Evolutionary conservation across 2,329 filamentous ascomycete genomes (phyloP), one percentile per base, ranked within the genome.

Genomic region (Herpomyces periplanetae): DNA sequence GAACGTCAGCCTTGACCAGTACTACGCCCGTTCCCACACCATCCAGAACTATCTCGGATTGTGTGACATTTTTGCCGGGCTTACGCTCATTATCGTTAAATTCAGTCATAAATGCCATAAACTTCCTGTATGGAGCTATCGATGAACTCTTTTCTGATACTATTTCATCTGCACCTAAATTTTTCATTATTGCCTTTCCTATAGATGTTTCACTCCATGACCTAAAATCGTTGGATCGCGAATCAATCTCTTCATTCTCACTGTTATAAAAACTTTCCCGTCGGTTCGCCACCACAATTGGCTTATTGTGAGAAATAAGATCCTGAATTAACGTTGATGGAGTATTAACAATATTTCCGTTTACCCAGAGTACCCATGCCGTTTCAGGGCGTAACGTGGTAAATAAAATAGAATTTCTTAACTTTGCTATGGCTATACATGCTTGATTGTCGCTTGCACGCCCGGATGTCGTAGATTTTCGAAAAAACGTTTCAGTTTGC

Each of bases 301-400:
- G 52, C 40, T 80, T 69, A 40, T 91, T 55, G 38, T 84, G 68
- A 5, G 46, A 40, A 3, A 80, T 73, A 9, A 96, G 52, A 34
- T 96, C 80, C 36, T 96, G 69, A 27, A 96, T 85, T 19, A 96
- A 44, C 2, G 56, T 51, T 0, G 56, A 44, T 0, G 75, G 80
- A 3, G 68, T 69, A 42, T 96, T 80, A 28, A 96, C 35, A 26
- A 96, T 63, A 36, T 96, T 80, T 14, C 60, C 52, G 34, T 96
- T 80, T 12, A 96, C 49, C 80, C 80, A 96, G 10, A 96, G 48
- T 13, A 96, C 73, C 80, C 80, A 96, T 0, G 69, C 80, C 1
- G 71, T 88, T 6, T 57, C 51, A 1, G 73, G 73, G 2, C 75
- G 73, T 5, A 96, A 45, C 0, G 75, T 91, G 5, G 80, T 88